Conservation (phyloP, 345 rosid species). For the Bruguiera sexangula region DNA sequence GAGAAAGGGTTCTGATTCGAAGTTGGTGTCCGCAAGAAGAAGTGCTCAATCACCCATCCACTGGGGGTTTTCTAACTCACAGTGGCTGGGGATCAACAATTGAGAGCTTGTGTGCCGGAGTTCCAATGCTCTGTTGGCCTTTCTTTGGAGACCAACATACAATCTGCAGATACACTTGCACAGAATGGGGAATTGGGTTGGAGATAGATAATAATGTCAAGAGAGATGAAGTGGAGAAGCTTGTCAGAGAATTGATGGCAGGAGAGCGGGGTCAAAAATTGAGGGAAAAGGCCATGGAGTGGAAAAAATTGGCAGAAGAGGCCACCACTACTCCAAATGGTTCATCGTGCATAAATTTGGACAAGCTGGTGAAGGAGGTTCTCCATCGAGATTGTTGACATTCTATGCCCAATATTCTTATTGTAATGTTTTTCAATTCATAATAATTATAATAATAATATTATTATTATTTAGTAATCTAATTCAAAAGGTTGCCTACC, state of each 20-base stretch:
- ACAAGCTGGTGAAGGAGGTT: neutral
- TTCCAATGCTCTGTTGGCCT: too few relatives aligned
- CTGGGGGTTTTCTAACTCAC: slow-evolving; percentile 2
- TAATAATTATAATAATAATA: too few relatives aligned
- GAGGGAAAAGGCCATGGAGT: neutral
- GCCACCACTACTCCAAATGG: neutral
- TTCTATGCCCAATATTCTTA: too few relatives aligned
- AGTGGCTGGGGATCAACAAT: slow-evolving; percentile 4
- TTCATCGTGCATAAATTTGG: slow-evolving; percentile 1
- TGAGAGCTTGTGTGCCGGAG: slow-evolving; percentile 9
- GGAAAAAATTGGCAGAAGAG: slow-evolving; percentile 1
- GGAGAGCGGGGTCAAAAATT: neutral
- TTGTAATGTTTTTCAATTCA: too few relatives aligned
- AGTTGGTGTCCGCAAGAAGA: slow-evolving; percentile 14
- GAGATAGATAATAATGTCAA: neutral
- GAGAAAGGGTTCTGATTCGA: neutral
- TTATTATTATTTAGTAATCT: too few relatives aligned
- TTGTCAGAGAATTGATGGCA: neutral
- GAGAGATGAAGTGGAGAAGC: neutral
- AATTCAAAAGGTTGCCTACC: too few relatives aligned
- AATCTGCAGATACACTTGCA: neutral
- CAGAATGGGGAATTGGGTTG: slow-evolving; percentile 8
- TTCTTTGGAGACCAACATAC: too few relatives aligned
- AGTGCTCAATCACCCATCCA: slow-evolving; percentile 8
- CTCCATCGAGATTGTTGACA: neutral